Evolutionary conservation across 495 filamentous ascomycete genomes (phyloP).

Genomic region (Gamarada debralockiae): DNA sequence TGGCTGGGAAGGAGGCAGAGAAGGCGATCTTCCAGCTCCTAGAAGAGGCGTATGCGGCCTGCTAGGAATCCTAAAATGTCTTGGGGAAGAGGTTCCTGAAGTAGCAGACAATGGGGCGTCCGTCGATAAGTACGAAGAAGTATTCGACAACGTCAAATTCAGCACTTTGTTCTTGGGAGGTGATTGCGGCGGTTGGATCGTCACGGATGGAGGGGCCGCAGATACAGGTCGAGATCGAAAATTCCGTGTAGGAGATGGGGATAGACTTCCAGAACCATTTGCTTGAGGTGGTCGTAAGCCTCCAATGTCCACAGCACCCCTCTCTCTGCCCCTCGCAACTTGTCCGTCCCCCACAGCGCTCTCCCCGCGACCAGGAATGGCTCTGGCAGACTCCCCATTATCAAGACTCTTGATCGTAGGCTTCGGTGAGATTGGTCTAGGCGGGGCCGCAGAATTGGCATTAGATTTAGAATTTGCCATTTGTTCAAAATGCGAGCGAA

Average conservation of each 20-base stretch:
- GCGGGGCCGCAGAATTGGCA: constrained; percentile 19
- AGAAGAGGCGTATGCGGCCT: constrained; percentile 43
- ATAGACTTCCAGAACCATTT: constrained; percentile 22
- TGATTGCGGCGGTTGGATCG: constrained; percentile 70
- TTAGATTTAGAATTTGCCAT: constrained; percentile 53
- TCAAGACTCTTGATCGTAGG: constrained; percentile 4
- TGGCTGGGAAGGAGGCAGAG: constrained; percentile 32
- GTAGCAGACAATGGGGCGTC: constrained; percentile 43
- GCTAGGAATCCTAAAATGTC: constrained; percentile 49
- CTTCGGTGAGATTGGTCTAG: constrained; percentile 32
- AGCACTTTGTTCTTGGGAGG: constrained; percentile 50
- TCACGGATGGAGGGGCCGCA: constrained; percentile 53
- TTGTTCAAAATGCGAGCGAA: constrained; percentile 90
- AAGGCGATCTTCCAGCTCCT: constrained; percentile 40
- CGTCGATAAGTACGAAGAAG: constrained; percentile 37
- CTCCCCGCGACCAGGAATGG: constrained; percentile 1
- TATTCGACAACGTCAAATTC: constrained; percentile 33
- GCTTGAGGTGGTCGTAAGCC: constrained; percentile 7
- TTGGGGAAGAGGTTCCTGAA: constrained; percentile 46
- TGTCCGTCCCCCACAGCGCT: constrained; percentile 1
- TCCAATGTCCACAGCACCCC: constrained; percentile 2
- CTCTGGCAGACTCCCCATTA: constrained; percentile 2
- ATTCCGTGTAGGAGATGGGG: constrained; percentile 31
- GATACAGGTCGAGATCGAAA: constrained; percentile 8
- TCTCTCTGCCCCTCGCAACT: constrained; percentile 16